Base-by-base conservation (phyloP, 2,329 filamentous ascomycete genomes). In the Colletotrichum higginsianum region DNA sequence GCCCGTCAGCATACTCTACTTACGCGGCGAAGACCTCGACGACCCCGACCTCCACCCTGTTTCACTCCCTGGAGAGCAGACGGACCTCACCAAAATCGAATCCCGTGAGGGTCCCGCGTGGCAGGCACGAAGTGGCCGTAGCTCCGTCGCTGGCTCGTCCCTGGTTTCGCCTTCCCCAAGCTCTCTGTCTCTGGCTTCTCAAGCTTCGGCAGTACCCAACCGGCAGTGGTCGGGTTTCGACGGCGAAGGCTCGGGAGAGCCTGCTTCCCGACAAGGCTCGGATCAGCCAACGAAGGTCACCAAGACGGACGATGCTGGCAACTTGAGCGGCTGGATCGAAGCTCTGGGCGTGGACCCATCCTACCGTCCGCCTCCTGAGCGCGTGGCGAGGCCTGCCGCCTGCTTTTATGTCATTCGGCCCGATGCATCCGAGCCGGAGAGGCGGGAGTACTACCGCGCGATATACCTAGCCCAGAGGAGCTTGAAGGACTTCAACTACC, bases 301-400 rank as follows among this genome's bases (percentile, higher is more conserved):
- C 65, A 86, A 87, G 75, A 86, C 86, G 0, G 90, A 91, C 64
- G 88, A 90, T 26, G 84, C 89, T 46, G 92, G 92, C 12, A 90
- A 88, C 30, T 84, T 95, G 38, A 92, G 90, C 72, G 93, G 93
- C 7, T 98, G 93, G 91, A 96, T 98, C 74, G 95, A 98, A 79
- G 94, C 95, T 1, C 83, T 98, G 9, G 96, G 94, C 42, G 94
- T 98, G n/a, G 96, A 98, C 79, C 86, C 91, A 18, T 89, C 88
- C 2, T 99, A 98, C 79, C 90, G 92, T 69, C 92, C 96, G 55
- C 95, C 95, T 0, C 84, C 88, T 0, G 94, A 97, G 77, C 89
- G 88, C 68, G 84, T 87, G 11, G 85, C 90, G 23, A 97, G 94
- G 80, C 84, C 87, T 80, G 91, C 97, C 52, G 96, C 96, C 61